phyloP scores from a whole-genome alignment of 305 asterid species.

The Fraxinus ornus region DNA sequence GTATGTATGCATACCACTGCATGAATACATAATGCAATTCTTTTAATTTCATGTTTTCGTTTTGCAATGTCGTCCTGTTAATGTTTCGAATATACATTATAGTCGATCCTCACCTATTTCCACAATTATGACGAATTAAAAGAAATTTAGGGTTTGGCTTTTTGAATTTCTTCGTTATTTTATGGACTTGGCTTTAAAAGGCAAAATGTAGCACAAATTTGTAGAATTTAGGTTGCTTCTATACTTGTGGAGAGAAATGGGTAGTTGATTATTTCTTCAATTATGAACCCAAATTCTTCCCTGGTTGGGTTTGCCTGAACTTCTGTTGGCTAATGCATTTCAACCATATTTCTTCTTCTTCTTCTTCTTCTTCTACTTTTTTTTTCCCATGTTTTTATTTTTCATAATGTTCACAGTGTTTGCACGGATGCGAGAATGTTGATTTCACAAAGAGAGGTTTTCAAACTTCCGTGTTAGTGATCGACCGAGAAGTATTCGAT shows the following conservation, averaged over 20 bases:
- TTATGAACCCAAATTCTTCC: background rate
- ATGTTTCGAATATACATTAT: background rate
- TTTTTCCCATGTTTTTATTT: background rate
- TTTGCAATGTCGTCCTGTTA: background rate
- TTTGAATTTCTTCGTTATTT: background rate
- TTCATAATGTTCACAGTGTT: background rate
- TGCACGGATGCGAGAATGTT: background rate
- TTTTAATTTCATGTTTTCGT: background rate
- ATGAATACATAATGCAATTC: background rate
- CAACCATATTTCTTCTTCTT: background rate
- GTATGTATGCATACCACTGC: background rate
- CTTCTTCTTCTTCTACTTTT: background rate
- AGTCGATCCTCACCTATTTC: background rate
- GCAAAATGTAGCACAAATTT: background rate
- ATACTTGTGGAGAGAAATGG: background rate
- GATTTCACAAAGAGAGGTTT: background rate
- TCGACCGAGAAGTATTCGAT: conserved; percentile 8
- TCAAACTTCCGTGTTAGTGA: background rate
- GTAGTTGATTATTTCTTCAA: background rate
- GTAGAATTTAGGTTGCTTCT: no score
- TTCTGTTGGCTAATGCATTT: background rate
- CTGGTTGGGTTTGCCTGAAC: background rate
- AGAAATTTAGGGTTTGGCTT: conserved; percentile 11
- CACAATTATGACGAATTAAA: background rate
- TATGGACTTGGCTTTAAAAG: background rate